phyloP scores from a whole-genome alignment of 148 eudicot genomes.

The Cornus suecica region DNA sequence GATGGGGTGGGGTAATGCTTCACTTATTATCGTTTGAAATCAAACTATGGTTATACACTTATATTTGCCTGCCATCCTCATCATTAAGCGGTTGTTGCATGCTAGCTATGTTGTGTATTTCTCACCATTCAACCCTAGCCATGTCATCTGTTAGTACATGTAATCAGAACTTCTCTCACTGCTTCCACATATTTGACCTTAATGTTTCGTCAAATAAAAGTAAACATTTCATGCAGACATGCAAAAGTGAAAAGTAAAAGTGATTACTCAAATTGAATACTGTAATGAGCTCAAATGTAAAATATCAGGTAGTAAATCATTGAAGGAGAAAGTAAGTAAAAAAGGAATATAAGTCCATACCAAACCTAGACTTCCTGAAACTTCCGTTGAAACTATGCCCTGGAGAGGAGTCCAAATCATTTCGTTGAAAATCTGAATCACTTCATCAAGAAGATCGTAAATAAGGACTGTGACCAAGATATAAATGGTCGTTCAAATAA shows the following conservation, averaged over 20 bases:
- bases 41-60: neutral
- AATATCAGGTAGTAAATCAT: neutral
- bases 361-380: slow-evolving; percentile 44
- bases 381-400: slow-evolving; percentile 37
- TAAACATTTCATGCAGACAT: neutral
- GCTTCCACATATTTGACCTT: neutral
- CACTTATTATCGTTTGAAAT: too few species aligned
- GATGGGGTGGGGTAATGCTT: too few species aligned
- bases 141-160: too few species aligned
- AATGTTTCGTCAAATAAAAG: neutral
- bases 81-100: neutral
- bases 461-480: neutral
- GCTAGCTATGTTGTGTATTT: neutral
- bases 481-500: neutral
- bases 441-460: slow-evolving; percentile 8
- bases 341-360: slow-evolving; percentile 17
- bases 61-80: neutral
- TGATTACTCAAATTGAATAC: neutral
- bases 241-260: neutral
- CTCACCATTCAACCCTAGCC: too few species aligned
- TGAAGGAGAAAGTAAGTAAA: neutral
- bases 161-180: too few species aligned
- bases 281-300: neutral
- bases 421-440: slow-evolving; percentile 37
- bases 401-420: slow-evolving; percentile 29